A percentile compares a stretch with the other conserved stretches of the same genome.
These are phyloP conservation scores for Arthrocladium fulminans DNA, from an alignment of 2,329 filamentous ascomycete genomes.

Conservation along the genomic window DNA sequence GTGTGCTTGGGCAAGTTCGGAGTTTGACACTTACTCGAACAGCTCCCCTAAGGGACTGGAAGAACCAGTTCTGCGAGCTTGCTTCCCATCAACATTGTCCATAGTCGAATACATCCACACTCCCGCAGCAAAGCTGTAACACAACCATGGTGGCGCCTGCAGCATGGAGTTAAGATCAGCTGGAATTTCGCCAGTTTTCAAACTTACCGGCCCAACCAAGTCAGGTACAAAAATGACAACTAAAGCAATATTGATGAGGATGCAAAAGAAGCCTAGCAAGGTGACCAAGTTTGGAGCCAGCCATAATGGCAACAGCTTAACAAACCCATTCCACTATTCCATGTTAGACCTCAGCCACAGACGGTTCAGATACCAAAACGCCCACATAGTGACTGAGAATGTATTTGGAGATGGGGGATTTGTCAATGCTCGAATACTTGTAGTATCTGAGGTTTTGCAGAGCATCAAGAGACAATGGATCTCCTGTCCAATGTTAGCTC, in stretches of 20 bases:
- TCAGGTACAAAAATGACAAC: constrained; percentile 79
- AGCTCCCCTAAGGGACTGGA: constrained; percentile 92
- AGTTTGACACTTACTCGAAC: constrained; percentile 58
- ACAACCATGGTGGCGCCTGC: constrained; percentile 80
- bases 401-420: constrained; percentile 86
- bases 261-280: constrained; percentile 87
- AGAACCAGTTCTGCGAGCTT: constrained; percentile 86
- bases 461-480: constrained; percentile 75
- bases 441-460: constrained; percentile 86
- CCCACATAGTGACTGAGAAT: constrained; percentile 87
- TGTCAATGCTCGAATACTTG: constrained; percentile 96
- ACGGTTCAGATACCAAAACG: constrained; percentile 11
- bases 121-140: constrained; percentile 90
- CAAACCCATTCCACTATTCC: constrained; percentile 87
- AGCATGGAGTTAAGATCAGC: background rate
- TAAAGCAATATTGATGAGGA: constrained; percentile 69
- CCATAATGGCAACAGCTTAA: constrained; percentile 88
- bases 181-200: background rate
- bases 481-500: constrained; percentile 21
- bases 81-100: constrained; percentile 98
- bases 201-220: constrained; percentile 72
- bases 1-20: background rate
- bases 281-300: constrained; percentile 97
- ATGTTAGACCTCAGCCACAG: constrained; percentile 11
- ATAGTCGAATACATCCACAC: constrained; percentile 98